A percentile compares a stretch with the other conserved stretches of the same genome.
Conservation (phyloP, 345 rosid species). For the Murraya koenigii region DNA sequence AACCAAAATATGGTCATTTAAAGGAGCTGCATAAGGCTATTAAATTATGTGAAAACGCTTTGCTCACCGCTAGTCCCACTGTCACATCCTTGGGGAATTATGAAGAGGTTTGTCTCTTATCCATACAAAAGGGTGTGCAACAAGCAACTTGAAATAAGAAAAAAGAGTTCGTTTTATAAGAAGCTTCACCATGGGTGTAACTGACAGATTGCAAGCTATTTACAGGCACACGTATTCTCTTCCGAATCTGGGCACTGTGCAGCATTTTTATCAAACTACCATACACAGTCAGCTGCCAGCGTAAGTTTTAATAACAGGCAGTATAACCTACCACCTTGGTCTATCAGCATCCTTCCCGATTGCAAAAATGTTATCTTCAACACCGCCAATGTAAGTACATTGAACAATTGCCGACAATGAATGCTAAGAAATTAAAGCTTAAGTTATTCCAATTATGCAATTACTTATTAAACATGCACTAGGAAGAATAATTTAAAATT, state of each 20-base stretch:
- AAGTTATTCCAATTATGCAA: too few relatives aligned
- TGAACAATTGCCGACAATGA: not conserved
- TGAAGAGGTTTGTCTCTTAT: slow-evolving; percentile 47
- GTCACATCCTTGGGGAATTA: slow-evolving; percentile 53
- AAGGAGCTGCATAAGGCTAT: slow-evolving; percentile 69
- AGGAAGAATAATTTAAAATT: not conserved
- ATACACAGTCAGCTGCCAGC: slow-evolving; percentile 36
- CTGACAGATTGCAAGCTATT: not conserved
- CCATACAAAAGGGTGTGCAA: not conserved
- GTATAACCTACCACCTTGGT: slow-evolving; percentile 81
- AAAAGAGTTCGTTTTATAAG: not conserved
- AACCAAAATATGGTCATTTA: slow-evolving; percentile 78
- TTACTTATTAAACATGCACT: not conserved
- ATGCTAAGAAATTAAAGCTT: not conserved
- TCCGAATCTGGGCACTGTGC: slow-evolving; percentile 56
- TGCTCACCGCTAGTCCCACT: slow-evolving; percentile 51
- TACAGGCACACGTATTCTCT: slow-evolving; percentile 70
- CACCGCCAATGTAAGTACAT: slow-evolving; percentile 62
- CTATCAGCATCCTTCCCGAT: slow-evolving; percentile 89
- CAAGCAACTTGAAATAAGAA: not conserved
- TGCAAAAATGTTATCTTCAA: slow-evolving; percentile 64
- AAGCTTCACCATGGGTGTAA: not conserved
- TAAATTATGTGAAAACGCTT: slow-evolving; percentile 62
- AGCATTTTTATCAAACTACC: slow-evolving; percentile 76
- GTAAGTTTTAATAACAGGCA: slow-evolving; percentile 56